These are phyloP conservation scores for Nicotiana undulata DNA, from an alignment of 257 asterid species.

Conservation along the genomic window DNA sequence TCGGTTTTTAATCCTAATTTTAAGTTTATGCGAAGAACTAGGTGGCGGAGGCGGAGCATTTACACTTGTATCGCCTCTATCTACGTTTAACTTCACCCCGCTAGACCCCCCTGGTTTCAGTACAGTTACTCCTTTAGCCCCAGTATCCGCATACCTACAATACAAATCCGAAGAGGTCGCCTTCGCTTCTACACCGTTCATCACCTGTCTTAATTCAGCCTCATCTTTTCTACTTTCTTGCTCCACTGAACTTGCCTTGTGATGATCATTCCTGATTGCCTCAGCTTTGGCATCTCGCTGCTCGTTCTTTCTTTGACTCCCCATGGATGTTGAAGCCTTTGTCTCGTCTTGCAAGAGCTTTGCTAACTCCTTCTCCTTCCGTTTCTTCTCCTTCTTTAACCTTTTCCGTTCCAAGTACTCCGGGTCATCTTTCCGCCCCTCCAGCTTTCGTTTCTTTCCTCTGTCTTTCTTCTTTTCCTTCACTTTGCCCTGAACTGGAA, in stretches of 20 bases:
- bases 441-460: slow-evolving; percentile 46
- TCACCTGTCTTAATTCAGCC: slow-evolving; percentile 20
- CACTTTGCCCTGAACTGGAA: slow-evolving; percentile 15
- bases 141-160: slow-evolving; percentile 15
- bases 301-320: background rate
- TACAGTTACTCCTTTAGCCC: slow-evolving; percentile 7
- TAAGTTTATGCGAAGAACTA: slow-evolving; percentile 52
- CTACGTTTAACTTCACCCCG: slow-evolving; percentile 27
- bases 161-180: slow-evolving; percentile 17
- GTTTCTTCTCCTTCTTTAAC: slow-evolving; percentile 75
- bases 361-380: slow-evolving; percentile 80
- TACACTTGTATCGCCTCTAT: slow-evolving; percentile 27
- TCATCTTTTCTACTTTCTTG: slow-evolving; percentile 8
- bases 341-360: slow-evolving; percentile 45
- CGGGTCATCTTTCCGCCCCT: slow-evolving; percentile 39
- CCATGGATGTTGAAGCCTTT: slow-evolving; percentile 19
- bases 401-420: slow-evolving; percentile 55
- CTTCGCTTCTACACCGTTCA: slow-evolving; percentile 13
- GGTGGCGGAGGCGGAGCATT: slow-evolving; percentile 31
- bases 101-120: slow-evolving; percentile 28
- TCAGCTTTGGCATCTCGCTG: background rate
- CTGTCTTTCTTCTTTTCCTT: slow-evolving; percentile 35
- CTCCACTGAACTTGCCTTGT: slow-evolving; percentile 8
- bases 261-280: slow-evolving; percentile 16
- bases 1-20: slow-evolving; percentile 69